Base-by-base conservation (phyloP, 2,329 filamentous ascomycete species). In the Dactylellina parvicollis region DNA sequence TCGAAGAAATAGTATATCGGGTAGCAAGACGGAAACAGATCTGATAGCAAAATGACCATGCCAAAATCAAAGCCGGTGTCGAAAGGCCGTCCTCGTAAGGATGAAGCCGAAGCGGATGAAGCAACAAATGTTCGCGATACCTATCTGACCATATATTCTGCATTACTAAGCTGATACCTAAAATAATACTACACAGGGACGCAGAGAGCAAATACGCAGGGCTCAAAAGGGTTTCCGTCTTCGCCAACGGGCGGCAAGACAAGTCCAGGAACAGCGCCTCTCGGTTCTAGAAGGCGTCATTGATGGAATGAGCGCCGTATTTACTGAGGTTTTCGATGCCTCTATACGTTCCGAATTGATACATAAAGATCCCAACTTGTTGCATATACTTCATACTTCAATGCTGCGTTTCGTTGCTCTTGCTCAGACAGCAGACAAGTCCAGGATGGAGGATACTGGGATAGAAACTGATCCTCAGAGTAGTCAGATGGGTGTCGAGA, bases 161-260 rank as follows among this genome's bases (percentile, higher is more conserved):
- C 26, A 22, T 55, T 9, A n/a, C 22, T 24, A 30, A 8, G 8
- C 12, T 28, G 14, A 20, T 20, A 16, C 18, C 10, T 54, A 10
- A 54, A 14, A 18, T 40, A n/a, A 32, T 46, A 40, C 2, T 9
- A 52, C 14, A 40, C 16, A 57, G 54, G 54, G n/a, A 26, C 54
- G 54, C 26, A 42, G 54, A 44, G 54, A 57, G 22, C 54, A 57
- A 32, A n/a, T 57, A 20, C 54, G 54, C 20, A 34, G 54, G 24
- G 54, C 54, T 18, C 54, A 57, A 22, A 57, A 32, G 14, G 54
- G 14, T 3, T 57, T 57, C 22, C 54, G 54, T 32, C 22, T 57
- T 8, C 54, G 54, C n/a, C 54, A 57, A 57, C 54, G 30, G 30
- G 54, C 54, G 3, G 20, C 36, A 40, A 42, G 20, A 30, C 36